These are phyloP conservation scores for Neurospora pannonica DNA, from an alignment of 495 filamentous ascomycete species.

Conservation along the genomic window DNA sequence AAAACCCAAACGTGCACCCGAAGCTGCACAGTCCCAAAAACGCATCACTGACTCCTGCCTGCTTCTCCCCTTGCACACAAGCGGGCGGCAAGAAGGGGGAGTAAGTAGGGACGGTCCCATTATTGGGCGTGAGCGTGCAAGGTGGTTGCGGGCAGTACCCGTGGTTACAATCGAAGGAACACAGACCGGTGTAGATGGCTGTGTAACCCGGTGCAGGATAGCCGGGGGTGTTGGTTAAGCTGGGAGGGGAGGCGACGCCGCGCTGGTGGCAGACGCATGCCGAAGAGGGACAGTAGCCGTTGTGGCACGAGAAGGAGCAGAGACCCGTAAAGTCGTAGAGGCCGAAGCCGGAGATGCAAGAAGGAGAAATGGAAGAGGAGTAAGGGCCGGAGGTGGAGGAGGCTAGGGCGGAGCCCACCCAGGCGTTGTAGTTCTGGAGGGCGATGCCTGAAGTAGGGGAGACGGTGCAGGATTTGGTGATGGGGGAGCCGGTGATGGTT, in stretches of 20 bases:
- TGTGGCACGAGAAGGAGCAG: slow-evolving; percentile 1
- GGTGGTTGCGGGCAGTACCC: slow-evolving; percentile 1
- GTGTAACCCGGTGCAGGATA: not conserved
- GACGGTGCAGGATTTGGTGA: slow-evolving; percentile 1
- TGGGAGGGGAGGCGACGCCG: not conserved
- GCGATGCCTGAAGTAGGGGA: not conserved
- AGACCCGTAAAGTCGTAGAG: not conserved
- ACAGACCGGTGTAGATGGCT: slow-evolving; percentile 3
- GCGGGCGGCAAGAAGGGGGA: slow-evolving; percentile 3
- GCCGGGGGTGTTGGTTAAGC: not conserved
- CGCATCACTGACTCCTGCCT: not conserved
- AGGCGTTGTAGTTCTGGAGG: slow-evolving; percentile 4
- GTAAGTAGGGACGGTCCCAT: not conserved
- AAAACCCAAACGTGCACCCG: slow-evolving; percentile 9
- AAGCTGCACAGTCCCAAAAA: slow-evolving; percentile 6
- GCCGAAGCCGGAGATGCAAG: not conserved
- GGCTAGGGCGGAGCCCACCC: not conserved
- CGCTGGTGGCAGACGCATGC: slow-evolving; percentile 2
- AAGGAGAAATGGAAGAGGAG: not conserved
- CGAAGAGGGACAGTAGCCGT: slow-evolving; percentile 1
- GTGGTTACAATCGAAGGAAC: slow-evolving; percentile 6
- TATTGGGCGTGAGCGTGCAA: not conserved
- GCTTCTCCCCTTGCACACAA: not conserved
- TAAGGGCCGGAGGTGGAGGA: not conserved
- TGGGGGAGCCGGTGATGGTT: not conserved